These are phyloP conservation scores for Epicoccum nigrum DNA, from an alignment of 2,329 filamentous ascomycete species.

Conservation along the genomic window DNA sequence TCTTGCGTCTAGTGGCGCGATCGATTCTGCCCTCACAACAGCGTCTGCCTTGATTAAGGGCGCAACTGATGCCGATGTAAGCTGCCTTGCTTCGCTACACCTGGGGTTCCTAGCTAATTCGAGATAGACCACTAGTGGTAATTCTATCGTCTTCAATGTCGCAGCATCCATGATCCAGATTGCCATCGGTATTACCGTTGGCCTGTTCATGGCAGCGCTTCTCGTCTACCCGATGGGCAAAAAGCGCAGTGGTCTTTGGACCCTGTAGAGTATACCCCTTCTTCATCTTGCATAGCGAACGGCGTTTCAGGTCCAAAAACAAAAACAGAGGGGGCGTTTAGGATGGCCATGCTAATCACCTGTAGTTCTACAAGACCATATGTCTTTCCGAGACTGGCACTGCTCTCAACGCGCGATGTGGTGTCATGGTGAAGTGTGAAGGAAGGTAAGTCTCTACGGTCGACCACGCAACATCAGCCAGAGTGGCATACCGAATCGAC, in stretches of 20 bases:
- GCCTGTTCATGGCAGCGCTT: slow-evolving; percentile 56
- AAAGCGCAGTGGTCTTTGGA: slow-evolving; percentile 49
- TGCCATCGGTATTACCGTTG: slow-evolving; percentile 59
- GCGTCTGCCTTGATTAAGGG: slow-evolving; percentile 36
- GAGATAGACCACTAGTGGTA: slow-evolving; percentile 29
- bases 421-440: slow-evolving; percentile 18
- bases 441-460: slow-evolving; percentile 9
- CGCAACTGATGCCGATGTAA: slow-evolving; percentile 24
- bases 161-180: slow-evolving; percentile 57
- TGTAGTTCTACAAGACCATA: slow-evolving; percentile 20
- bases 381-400: slow-evolving; percentile 2
- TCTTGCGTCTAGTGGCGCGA: slow-evolving; percentile 39
- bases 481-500: background rate
- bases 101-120: background rate
- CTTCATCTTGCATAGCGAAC: slow-evolving; percentile 25
- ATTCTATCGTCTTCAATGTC: slow-evolving; percentile 50
- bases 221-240: slow-evolving; percentile 58
- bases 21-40: slow-evolving; percentile 37
- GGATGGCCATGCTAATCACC: slow-evolving; percentile 23
- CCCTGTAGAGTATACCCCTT: slow-evolving; percentile 35
- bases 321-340: slow-evolving; percentile 17
- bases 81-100: background rate
- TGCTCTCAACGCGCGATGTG: slow-evolving; percentile 4
- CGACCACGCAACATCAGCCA: background rate
- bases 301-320: slow-evolving; percentile 19